These are phyloP conservation scores for Ophiostoma triangulosporum DNA, from an alignment of 2,329 filamentous ascomycete genomes.

Conservation along the genomic window DNA sequence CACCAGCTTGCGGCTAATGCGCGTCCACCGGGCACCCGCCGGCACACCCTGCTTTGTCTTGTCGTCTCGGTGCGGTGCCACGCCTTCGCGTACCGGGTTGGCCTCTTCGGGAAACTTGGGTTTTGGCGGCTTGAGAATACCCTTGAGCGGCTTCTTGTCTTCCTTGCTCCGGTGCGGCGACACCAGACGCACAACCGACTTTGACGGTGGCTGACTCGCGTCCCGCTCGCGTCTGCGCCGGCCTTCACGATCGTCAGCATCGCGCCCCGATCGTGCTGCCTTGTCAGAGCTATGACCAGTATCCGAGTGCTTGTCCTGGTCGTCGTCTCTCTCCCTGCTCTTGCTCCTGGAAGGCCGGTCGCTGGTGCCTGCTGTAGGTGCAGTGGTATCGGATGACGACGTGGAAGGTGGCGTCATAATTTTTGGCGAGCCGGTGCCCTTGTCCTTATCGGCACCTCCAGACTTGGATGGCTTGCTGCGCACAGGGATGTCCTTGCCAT, in stretches of 20 bases:
- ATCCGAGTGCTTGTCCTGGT: not conserved
- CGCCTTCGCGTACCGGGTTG: conserved; percentile 73
- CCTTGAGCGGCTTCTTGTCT: conserved; percentile 50
- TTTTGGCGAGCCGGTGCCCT: conserved; percentile 10
- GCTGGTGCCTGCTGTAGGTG: conserved; percentile 12
- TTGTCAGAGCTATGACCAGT: not conserved
- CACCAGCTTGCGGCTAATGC: conserved; percentile 76
- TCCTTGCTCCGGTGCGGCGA: conserved; percentile 48
- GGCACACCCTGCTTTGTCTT: conserved; percentile 56
- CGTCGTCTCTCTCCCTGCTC: conserved; percentile 2
- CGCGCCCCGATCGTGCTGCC: not conserved
- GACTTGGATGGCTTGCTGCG: not conserved
- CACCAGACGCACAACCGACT: conserved; percentile 46
- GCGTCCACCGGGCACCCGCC: conserved; percentile 77
- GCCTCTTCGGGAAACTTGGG: conserved; percentile 76
- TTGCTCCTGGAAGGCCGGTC: conserved; percentile 10
- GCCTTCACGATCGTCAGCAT: not conserved
- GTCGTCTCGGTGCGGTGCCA: conserved; percentile 84
- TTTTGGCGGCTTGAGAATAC: conserved; percentile 75
- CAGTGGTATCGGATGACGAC: conserved; percentile 5
- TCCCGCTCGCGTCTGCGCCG: conserved; percentile 4
- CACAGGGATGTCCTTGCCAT: not conserved
- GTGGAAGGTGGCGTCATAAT: conserved; percentile 12
- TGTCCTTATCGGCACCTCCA: not conserved
- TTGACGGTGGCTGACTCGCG: conserved; percentile 6